Evolutionary conservation across 192 early-diverging fungal genomes (phyloP).

Genomic region (Fimicolochytrium jonesii): DNA sequence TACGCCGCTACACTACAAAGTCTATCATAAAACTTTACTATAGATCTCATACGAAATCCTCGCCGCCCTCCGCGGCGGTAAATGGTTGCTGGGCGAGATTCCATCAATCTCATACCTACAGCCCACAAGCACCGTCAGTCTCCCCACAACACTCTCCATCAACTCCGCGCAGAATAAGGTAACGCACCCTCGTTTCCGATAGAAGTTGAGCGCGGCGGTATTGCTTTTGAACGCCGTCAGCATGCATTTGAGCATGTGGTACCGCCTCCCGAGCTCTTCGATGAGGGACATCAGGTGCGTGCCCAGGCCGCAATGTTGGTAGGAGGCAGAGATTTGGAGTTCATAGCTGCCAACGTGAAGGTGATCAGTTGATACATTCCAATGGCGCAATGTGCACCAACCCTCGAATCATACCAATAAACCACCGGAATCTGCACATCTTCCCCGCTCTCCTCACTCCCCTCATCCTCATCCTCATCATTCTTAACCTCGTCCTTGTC

Average conservation of each 20-base stretch:
- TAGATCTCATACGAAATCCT: conserved; percentile 65
- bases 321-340: conserved; percentile 49
- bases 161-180: neutral
- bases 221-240: conserved; percentile 70
- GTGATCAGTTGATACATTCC: too few species aligned
- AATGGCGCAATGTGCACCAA: too few species aligned
- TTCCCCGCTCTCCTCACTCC: neutral
- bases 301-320: conserved; percentile 51
- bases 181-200: conserved; percentile 50
- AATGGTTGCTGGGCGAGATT: conserved; percentile 57
- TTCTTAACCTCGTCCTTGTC: neutral
- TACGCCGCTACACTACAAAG: too few species aligned
- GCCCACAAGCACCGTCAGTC: neutral
- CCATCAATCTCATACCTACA: conserved; percentile 55
- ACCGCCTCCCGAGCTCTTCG: conserved; percentile 45
- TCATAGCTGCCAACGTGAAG: conserved; percentile 49
- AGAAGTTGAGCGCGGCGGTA: conserved; percentile 57
- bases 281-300: conserved; percentile 50
- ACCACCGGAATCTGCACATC: conserved; percentile 38
- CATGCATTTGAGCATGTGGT: conserved; percentile 61
- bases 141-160: neutral
- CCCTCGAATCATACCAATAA: conserved; percentile 61
- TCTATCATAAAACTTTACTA: conserved; percentile 45
- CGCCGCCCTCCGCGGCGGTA: conserved; percentile 47
- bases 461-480: neutral